phyloP scores from a whole-genome alignment of 208 protist genomes.

The Plasmodiophora brassicae region DNA sequence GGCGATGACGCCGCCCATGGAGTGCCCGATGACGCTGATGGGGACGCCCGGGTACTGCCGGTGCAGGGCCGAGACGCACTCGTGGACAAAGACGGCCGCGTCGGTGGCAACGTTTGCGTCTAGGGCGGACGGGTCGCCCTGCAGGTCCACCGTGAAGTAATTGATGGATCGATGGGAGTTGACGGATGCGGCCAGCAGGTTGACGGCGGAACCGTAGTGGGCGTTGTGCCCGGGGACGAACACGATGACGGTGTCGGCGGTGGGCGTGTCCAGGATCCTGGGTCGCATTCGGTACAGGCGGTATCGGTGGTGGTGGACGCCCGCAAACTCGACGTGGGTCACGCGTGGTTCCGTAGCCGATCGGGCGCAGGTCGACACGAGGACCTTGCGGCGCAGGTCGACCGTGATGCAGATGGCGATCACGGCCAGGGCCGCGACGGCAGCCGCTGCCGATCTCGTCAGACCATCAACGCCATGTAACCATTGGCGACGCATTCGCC shows the following conservation, averaged over 20 bases:
- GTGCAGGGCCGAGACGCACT: neutral
- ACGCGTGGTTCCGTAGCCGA: too few species aligned
- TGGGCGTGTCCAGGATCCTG: too few species aligned
- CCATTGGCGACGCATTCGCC: too few species aligned
- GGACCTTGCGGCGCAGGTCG: too few species aligned
- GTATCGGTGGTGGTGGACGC: too few species aligned
- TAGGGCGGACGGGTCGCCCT: neutral
- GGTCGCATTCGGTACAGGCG: too few species aligned
- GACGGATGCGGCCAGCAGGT: neutral
- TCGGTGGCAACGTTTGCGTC: neutral
- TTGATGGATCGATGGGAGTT: neutral
- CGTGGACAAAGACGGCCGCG: neutral
- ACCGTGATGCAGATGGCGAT: too few species aligned
- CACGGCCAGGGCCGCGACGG: too few species aligned
- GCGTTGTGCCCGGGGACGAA: slow-evolving; percentile 3
- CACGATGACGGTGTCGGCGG: neutral
- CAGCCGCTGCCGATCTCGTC: too few species aligned
- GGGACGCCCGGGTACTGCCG: neutral
- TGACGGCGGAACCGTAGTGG: neutral
- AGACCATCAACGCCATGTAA: too few species aligned
- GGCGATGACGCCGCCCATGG: neutral
- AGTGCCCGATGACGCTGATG: neutral
- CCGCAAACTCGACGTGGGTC: too few species aligned
- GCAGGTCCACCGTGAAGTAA: neutral
- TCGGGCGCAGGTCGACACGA: too few species aligned